phyloP scores from a whole-genome alignment of 179 eudicot species.

The Spinacia oleracea region DNA sequence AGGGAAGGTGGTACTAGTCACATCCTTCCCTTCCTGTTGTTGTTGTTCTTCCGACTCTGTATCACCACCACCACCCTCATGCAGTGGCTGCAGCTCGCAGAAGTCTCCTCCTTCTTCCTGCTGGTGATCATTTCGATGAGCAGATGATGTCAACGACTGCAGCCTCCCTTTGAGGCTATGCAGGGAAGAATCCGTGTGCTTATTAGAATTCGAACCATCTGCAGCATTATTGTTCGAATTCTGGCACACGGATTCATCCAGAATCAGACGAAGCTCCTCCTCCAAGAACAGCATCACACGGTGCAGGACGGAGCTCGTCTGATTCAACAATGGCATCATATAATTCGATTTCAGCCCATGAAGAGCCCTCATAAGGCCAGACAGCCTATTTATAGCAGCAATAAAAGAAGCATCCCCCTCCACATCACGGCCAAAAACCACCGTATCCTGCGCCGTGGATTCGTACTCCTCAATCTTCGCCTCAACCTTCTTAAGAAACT shows the following conservation, averaged over 20 bases:
- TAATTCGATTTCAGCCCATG: constrained; percentile 29
- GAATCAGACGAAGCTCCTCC: constrained; percentile 66
- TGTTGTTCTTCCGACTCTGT: constrained; percentile 11
- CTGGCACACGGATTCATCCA: constrained; percentile 38
- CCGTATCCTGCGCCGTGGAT: constrained; percentile 27
- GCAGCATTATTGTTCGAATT: constrained; percentile 17
- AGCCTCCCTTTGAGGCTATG: constrained; percentile 22
- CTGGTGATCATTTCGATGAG: constrained; percentile 19
- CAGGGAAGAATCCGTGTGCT: constrained; percentile 13
- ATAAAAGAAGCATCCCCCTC: constrained; percentile 38
- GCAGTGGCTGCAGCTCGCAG: not conserved
- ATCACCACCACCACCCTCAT: constrained; percentile 31
- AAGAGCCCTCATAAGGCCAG: constrained; percentile 34
- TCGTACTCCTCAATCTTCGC: constrained; percentile 51
- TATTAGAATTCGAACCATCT: constrained; percentile 2
- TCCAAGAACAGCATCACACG: constrained; percentile 68
- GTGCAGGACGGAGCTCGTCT: constrained; percentile 48
- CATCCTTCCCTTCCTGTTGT: not conserved
- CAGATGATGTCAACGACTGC: constrained; percentile 11
- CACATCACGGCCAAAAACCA: constrained; percentile 22
- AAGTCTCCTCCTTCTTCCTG: constrained; percentile 16
- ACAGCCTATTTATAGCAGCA: constrained; percentile 37
- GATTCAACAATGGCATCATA: constrained; percentile 44
- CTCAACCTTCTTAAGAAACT: constrained; percentile 51
- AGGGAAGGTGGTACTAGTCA: constrained; percentile 33